Percentiles rank a stretch among this genome's conserved stretches.
phyloP scores from a whole-genome alignment of 2,329 filamentous ascomycete species.

The Lithohypha guttulata region DNA sequence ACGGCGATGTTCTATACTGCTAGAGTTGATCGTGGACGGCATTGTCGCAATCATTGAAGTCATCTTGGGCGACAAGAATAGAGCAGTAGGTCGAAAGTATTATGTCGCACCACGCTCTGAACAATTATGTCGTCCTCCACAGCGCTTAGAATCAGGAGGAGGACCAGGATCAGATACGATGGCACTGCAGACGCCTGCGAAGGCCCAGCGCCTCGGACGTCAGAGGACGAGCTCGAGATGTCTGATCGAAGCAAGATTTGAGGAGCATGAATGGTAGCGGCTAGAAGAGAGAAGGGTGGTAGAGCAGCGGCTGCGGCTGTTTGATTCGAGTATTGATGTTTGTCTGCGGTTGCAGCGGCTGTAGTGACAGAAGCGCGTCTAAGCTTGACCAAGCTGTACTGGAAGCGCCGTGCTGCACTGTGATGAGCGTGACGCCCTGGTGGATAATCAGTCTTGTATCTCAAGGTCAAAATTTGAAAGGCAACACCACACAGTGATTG shows the following conservation, averaged over 20 bases:
- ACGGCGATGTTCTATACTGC: conserved; percentile 6
- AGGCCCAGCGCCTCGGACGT: conserved; percentile 3
- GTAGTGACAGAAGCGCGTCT: conserved; percentile 7
- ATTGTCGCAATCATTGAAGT: conserved; percentile 7
- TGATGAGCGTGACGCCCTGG: not conserved
- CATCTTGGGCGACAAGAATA: conserved; percentile 1
- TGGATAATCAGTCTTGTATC: not conserved
- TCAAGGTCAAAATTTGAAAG: too few relatives aligned
- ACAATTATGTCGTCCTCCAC: not conserved
- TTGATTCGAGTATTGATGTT: not conserved
- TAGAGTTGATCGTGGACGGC: conserved; percentile 9
- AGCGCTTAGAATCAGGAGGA: conserved; percentile 6
- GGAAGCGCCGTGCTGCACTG: not conserved
- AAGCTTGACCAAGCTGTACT: not conserved
- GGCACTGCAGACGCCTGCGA: not conserved
- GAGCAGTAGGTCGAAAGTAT: conserved; percentile 3
- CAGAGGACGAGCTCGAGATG: conserved; percentile 1
- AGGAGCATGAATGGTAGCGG: conserved; percentile 1
- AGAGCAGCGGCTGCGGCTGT: conserved; percentile 8
- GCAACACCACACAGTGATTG: not conserved
- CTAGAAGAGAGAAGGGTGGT: not conserved
- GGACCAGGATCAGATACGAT: not conserved
- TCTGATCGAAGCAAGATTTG: conserved; percentile 4
- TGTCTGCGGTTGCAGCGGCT: conserved; percentile 1
- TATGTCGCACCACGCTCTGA: not conserved